Percentiles rank a stretch among this genome's conserved stretches.
Evolutionary conservation across 306 rosid genomes (phyloP).

Genomic region (Vicia villosa): DNA sequence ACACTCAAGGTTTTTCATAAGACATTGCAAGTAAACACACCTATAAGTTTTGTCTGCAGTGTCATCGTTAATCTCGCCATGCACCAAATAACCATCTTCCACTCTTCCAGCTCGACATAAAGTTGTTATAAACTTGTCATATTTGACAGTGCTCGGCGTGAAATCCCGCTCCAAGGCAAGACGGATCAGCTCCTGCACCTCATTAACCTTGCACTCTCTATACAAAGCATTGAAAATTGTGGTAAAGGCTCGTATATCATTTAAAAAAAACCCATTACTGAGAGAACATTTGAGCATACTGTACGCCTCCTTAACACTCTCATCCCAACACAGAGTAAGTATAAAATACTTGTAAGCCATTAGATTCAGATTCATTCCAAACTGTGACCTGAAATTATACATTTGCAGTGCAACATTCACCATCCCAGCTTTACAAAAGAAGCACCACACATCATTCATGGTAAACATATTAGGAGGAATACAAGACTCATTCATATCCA

Average conservation of each 20-base stretch:
- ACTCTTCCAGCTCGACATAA: slow-evolving; percentile 60
- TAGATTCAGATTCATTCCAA: slow-evolving; percentile 54
- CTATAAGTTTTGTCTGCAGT: not conserved
- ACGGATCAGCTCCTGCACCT: slow-evolving; percentile 72
- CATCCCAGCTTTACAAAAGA: slow-evolving; percentile 88
- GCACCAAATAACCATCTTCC: slow-evolving; percentile 61
- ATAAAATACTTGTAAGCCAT: slow-evolving; percentile 74
- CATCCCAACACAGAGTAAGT: slow-evolving; percentile 63
- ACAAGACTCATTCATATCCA: slow-evolving; percentile 69
- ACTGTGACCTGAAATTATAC: slow-evolving; percentile 57
- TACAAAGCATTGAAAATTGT: slow-evolving; percentile 56
- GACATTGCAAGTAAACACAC: too few relatives aligned
- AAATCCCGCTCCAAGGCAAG: slow-evolving; percentile 51
- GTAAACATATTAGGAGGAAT: slow-evolving; percentile 62
- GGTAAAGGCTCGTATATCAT: slow-evolving; percentile 47
- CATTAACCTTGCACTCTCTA: slow-evolving; percentile 59
- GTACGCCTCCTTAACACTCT: slow-evolving; percentile 56
- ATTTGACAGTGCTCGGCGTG: slow-evolving; percentile 41
- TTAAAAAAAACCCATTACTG: slow-evolving; percentile 52
- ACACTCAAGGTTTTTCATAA: too few relatives aligned
- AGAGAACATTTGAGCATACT: slow-evolving; percentile 44
- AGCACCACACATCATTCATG: slow-evolving; percentile 72
- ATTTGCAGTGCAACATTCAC: slow-evolving; percentile 58
- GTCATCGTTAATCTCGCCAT: slow-evolving; percentile 47
- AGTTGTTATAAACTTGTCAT: slow-evolving; percentile 55